Evolutionary conservation across 2,329 filamentous ascomycete genomes (phyloP).

Genomic region (Venturia carpophila): DNA sequence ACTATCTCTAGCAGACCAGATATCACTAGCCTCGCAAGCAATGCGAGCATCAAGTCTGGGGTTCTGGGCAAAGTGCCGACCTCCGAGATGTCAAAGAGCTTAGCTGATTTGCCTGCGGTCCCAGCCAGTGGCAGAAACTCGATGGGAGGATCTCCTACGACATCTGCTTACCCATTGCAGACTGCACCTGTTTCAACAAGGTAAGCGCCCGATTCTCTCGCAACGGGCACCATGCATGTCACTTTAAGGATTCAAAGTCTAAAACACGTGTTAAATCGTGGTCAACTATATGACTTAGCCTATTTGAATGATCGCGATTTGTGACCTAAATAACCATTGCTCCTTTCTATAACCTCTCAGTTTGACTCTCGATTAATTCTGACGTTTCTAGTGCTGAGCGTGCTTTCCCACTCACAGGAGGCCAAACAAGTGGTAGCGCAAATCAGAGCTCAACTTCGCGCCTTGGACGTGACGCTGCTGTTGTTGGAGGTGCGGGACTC

Average conservation of each 20-base stretch:
- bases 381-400: constrained; percentile 6
- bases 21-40: not conserved
- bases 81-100: not conserved
- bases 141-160: not conserved
- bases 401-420: constrained; percentile 6
- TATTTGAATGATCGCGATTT: no score
- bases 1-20: not conserved
- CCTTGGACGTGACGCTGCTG: not conserved
- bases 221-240: not conserved
- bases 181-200: not conserved
- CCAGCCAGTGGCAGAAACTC: constrained; percentile 6
- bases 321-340: no score
- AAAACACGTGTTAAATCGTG: no score
- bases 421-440: not conserved
- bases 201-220: not conserved
- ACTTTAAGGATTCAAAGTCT: no score
- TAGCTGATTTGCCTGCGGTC: constrained; percentile 10
- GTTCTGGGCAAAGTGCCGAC: constrained; percentile 12
- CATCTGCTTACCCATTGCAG: not conserved
- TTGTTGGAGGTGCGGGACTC: not conserved
- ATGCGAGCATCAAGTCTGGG: constrained; percentile 15
- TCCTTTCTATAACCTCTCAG: no score
- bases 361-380: not conserved
- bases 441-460: not conserved
- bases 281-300: no score